These are phyloP conservation scores for Termitomyces sp. DNA, from an alignment of 768 basidiomycete species.

Conservation along the genomic window DNA sequence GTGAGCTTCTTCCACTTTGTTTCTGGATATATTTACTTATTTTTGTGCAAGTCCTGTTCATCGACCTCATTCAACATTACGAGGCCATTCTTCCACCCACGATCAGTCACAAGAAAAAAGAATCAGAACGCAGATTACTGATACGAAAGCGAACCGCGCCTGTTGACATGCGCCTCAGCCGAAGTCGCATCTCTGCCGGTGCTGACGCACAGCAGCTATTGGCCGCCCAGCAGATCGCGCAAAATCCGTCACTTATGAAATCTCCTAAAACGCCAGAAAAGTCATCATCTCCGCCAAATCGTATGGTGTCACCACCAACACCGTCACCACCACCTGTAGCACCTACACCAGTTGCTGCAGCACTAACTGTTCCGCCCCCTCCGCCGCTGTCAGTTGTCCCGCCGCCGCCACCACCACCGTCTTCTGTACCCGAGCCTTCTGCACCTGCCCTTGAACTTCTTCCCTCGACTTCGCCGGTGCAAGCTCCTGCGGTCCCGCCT, in stretches of 20 bases:
- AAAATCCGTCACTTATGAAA: slow-evolving; percentile 39
- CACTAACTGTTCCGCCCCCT: neutral
- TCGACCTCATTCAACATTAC: slow-evolving; percentile 79
- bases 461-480: slow-evolving; percentile 25
- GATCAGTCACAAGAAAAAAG: slow-evolving; percentile 79
- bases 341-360: slow-evolving; percentile 1
- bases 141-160: slow-evolving; percentile 82
- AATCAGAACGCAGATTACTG: slow-evolving; percentile 81
- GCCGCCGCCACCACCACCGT: slow-evolving; percentile 13
- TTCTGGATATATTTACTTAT: neutral
- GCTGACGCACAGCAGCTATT: slow-evolving; percentile 66
- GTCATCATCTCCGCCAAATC: slow-evolving; percentile 21
- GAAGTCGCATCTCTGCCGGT: slow-evolving; percentile 68
- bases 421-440: slow-evolving; percentile 14
- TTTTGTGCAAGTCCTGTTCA: slow-evolving; percentile 58
- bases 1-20: slow-evolving; percentile 31
- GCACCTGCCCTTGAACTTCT: slow-evolving; percentile 15
- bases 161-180: slow-evolving; percentile 83
- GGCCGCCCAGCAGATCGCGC: slow-evolving; percentile 60
- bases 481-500: slow-evolving; percentile 16
- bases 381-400: slow-evolving; percentile 14
- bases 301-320: slow-evolving; percentile 12
- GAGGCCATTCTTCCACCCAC: slow-evolving; percentile 71
- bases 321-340: slow-evolving; percentile 16
- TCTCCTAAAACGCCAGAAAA: slow-evolving; percentile 28